Evolutionary conservation across 345 rosid species (phyloP), one percentile per base, ranked within the genome.

Genomic region (Gossypium australe): DNA sequence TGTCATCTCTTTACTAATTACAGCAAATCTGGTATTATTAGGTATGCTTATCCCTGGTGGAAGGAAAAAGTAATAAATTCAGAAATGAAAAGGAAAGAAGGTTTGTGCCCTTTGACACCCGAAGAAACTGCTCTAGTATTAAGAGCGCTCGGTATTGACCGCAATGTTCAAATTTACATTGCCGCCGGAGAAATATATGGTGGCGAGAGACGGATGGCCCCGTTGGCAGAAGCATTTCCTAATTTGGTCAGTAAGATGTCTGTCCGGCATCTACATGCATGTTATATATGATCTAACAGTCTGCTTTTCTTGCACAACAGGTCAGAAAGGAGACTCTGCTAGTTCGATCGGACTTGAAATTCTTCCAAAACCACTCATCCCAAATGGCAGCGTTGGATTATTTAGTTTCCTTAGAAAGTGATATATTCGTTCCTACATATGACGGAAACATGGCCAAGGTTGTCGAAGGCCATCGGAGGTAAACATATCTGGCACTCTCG

Each of bases 401-500:
- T 83, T 80, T 93, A 18, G 69, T 75, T 88, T 89, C 79, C 44
- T 77, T 92, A 41, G 98, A 92, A 81, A 92, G 98, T 18, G 98
- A 94, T 77, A 87, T 90, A 80, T 94, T 94, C 78, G 86, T 94
- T 78, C 97, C 98, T 38, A 94, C 98, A 4, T 86, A 90, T 72
- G 93, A 92, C 56, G 98, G 98, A 61, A 94, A 94, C 82, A 92
- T 94, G 98, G 98, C 98, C 41, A 94, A 83, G 85, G 98, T 94
- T n/a, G 97, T 94, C 16, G 98, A 92, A 89, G 98, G 98, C 81
- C 98, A 94, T 79, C 89, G 98, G 67, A 92, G 98, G 98, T 94
- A 81, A 34, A 68, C 38, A 56, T 20, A 24, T 16, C 24, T 34
- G 16, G 27, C 14, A 1, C 22, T 49, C 2, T 1, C 27, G 29